phyloP scores from a whole-genome alignment of 441 rosid species.

The Adansonia grandidieri region DNA sequence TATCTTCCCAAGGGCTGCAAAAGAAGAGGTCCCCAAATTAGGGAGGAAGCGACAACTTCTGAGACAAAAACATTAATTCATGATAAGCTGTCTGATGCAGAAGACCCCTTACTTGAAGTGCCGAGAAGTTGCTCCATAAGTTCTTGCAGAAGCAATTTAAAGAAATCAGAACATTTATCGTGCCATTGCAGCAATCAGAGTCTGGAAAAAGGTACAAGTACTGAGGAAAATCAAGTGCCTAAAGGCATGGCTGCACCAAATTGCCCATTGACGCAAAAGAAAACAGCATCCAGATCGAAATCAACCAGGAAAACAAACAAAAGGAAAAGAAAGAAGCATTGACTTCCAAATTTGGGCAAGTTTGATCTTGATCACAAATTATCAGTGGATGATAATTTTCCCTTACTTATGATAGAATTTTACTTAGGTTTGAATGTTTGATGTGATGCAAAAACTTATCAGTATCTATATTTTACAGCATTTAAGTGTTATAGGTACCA shows the following conservation, averaged over 20 bases:
- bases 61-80: neutral
- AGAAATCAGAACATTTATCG: neutral
- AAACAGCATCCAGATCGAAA: neutral
- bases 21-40: neutral
- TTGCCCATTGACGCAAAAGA: neutral
- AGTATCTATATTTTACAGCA: neutral
- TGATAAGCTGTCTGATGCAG: neutral
- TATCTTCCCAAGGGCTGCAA: neutral
- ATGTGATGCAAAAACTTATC: neutral
- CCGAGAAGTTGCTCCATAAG: neutral
- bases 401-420: neutral
- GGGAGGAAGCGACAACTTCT: neutral
- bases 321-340: constrained; percentile 14
- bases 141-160: neutral
- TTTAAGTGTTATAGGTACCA: neutral
- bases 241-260: neutral
- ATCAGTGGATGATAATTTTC: neutral
- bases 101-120: neutral
- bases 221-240: neutral
- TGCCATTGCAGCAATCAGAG: neutral
- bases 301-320: neutral
- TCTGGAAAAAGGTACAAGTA: neutral
- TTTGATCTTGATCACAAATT: neutral
- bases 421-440: neutral
- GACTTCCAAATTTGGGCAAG: neutral